Evolutionary conservation across 768 basidiomycete species (phyloP), one percentile per base, ranked within the genome.

Genomic region (Tricholoma matsutake): DNA sequence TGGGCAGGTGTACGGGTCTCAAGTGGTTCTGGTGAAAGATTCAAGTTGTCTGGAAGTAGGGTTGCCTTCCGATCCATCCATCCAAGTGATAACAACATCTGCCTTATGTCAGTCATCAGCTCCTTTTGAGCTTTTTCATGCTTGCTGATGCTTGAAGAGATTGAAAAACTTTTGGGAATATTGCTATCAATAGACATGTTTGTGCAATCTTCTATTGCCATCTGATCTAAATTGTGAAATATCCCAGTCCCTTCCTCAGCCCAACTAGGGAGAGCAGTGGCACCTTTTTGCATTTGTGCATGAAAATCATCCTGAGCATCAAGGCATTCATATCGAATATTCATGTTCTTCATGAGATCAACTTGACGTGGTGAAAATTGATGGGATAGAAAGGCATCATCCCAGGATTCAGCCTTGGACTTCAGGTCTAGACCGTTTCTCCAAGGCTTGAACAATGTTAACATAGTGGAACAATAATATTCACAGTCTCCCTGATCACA

Each of bases 251-350:
- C 22, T 25, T 25, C 22, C 22, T 25, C 22, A 25, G 22, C 22
- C 22, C 22, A 25, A 25, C 22, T 25, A 25, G 22, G 22, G 3
- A 62, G 60, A 69, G 45, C 69, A 69, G 22, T 25, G 22, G 22
- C 22, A 25, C 22, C 22, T 25, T 25, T 25, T 25, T 3, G 3
- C 22, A 25, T 25, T 25, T 25, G 22, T 25, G 22, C 22, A 25
- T 25, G 3, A 25, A 25, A 25, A 25, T 25, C 22, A 64, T 74
- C 67, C 49, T 67, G 29, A 1, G 72, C 67, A 66, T 76, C 70
- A 39, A 61, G 43, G 57, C 69, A 73, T 61, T 75, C 68, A 63
- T 72, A 68, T 37, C 54, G 32, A 1, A 75, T 28, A 47, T 76
- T 64, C 56, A 72, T 65, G 51, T 72, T 68, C 10, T 60, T 32